Evolutionary conservation across 2,329 filamentous ascomycete species (phyloP).

Genomic region (Stromatinia cepivora): DNA sequence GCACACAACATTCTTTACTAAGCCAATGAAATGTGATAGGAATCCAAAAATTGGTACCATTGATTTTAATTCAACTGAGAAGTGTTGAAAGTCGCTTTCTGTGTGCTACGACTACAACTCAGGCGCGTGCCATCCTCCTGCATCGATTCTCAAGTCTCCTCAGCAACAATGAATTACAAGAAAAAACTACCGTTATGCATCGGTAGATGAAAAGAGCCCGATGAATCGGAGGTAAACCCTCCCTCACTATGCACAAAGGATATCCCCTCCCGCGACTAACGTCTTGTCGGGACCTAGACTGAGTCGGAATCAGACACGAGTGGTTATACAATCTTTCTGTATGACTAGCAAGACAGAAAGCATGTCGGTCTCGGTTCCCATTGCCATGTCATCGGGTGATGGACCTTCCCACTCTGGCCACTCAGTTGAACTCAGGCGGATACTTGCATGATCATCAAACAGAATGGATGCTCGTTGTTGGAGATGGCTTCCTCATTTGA

Average conservation of each 20-base stretch:
- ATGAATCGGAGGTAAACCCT: background rate
- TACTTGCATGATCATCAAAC: constrained; percentile 9
- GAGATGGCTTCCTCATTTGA: background rate
- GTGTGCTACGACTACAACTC: background rate
- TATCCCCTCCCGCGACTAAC: background rate
- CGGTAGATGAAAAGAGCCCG: constrained; percentile 13
- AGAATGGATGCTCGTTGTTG: background rate
- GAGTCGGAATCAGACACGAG: constrained; percentile 9
- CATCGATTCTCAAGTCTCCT: background rate
- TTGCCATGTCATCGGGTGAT: constrained; percentile 17
- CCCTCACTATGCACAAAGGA: background rate
- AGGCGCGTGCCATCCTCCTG: background rate
- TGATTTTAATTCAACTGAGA: background rate
- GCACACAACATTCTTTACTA: too few species aligned
- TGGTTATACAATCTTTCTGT: constrained; percentile 9
- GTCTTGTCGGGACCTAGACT: constrained; percentile 9
- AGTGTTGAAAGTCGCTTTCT: background rate
- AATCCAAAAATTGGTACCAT: background rate
- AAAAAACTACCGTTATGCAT: background rate
- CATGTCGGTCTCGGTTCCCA: constrained; percentile 8
- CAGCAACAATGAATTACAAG: background rate
- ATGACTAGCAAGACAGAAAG: background rate
- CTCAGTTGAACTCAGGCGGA: background rate
- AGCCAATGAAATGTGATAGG: background rate
- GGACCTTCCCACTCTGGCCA: background rate